phyloP scores from a whole-genome alignment of 78 protist genomes.

The Dictyostelium purpureum region DNA sequence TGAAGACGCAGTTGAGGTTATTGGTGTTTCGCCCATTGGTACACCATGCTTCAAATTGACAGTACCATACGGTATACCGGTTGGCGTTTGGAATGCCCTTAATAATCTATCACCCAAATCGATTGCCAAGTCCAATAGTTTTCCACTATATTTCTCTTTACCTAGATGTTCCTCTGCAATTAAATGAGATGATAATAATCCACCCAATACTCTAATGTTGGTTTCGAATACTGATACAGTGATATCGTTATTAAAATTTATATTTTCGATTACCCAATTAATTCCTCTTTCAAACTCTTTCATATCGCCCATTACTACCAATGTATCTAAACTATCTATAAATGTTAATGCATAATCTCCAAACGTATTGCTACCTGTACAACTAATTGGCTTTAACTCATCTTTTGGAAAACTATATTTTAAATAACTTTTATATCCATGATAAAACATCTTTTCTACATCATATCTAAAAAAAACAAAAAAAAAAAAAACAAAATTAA shows the following conservation, averaged over 20 bases:
- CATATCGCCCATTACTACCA: slow-evolving; percentile 74
- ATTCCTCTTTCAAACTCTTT: slow-evolving; percentile 65
- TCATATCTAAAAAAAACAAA: slow-evolving; percentile 20
- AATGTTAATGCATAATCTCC: slow-evolving; percentile 73
- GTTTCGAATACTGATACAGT: slow-evolving; percentile 96
- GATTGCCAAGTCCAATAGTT: slow-evolving; percentile 81
- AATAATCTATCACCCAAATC: slow-evolving; percentile 92
- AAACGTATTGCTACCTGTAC: slow-evolving; percentile 76
- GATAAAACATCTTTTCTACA: slow-evolving; percentile 82
- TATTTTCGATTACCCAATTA: slow-evolving; percentile 52
- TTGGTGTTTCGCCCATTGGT: slow-evolving; percentile 81
- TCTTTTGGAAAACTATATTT: slow-evolving; percentile 88
- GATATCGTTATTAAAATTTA: slow-evolving; percentile 80
- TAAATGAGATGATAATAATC: slow-evolving; percentile 77
- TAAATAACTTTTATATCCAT: slow-evolving; percentile 82
- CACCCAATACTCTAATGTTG: slow-evolving; percentile 95
- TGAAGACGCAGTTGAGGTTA: slow-evolving; percentile 93
- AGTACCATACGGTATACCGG: slow-evolving; percentile 96
- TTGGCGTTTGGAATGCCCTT: slow-evolving; percentile 92
- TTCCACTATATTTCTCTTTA: slow-evolving; percentile 36
- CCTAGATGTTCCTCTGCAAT: slow-evolving; percentile 7
- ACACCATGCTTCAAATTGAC: slow-evolving; percentile 91
- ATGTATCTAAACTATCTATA: slow-evolving; percentile 75
- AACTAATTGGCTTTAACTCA: slow-evolving; percentile 87
- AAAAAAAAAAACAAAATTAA: background rate